These are phyloP conservation scores for Sechiopsis laciniata DNA, from an alignment of 306 rosid species.

Conservation along the genomic window DNA sequence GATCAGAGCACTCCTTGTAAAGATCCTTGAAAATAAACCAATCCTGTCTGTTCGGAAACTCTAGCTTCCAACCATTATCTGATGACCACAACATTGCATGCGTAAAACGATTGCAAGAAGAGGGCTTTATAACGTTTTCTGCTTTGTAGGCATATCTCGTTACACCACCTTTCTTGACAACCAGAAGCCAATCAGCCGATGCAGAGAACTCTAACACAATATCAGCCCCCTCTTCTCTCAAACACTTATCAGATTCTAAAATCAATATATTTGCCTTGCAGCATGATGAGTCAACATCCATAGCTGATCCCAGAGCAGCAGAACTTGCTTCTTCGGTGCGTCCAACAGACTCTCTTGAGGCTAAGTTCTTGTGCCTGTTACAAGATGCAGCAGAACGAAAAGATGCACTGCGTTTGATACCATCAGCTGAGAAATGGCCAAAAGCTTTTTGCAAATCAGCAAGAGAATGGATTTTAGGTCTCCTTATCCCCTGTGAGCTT, in stretches of 20 bases:
- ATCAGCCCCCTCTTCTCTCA: slow-evolving; percentile 42
- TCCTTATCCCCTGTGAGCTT: slow-evolving; percentile 47
- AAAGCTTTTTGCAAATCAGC: slow-evolving; percentile 32
- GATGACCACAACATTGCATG: slow-evolving; percentile 36
- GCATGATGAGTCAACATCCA: slow-evolving; percentile 30
- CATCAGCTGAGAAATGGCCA: slow-evolving; percentile 36
- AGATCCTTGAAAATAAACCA: slow-evolving; percentile 65
- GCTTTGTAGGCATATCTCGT: slow-evolving; percentile 46
- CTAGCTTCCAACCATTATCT: slow-evolving; percentile 55
- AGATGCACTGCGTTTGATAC: slow-evolving; percentile 34
- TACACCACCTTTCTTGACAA: slow-evolving; percentile 57
- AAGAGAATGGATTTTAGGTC: slow-evolving; percentile 39
- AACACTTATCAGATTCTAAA: slow-evolving; percentile 50
- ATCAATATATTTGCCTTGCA: slow-evolving; percentile 56
- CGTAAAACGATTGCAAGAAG: slow-evolving; percentile 46
- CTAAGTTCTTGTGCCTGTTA: slow-evolving; percentile 37
- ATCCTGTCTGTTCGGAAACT: slow-evolving; percentile 48
- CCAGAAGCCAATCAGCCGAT: slow-evolving; percentile 52
- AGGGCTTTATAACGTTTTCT: slow-evolving; percentile 50
- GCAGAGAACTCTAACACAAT: slow-evolving; percentile 42
- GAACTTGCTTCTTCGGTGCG: slow-evolving; percentile 36
- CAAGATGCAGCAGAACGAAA: slow-evolving; percentile 29
- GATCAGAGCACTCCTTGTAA: slow-evolving; percentile 61
- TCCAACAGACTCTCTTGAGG: slow-evolving; percentile 18
- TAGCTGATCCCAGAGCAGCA: slow-evolving; percentile 13